Base-by-base conservation (phyloP, 495 filamentous ascomycete species). In the Talaromyces stipitatus region DNA sequence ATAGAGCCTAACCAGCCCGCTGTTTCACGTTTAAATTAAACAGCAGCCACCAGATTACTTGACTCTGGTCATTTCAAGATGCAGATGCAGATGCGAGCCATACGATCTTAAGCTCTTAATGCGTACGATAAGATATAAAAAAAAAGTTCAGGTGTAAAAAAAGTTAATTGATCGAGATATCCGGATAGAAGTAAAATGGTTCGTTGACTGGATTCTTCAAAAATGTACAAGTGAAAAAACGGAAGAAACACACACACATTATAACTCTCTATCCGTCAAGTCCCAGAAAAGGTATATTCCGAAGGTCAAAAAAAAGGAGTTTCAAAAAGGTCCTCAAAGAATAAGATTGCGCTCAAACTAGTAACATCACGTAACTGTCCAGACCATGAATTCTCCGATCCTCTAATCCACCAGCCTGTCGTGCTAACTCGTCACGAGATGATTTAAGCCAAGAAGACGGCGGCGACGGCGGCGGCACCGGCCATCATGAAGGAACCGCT, bases 391-490 rank as follows among this genome's bases (percentile, higher is more conserved):
- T 41, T 16, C 9, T 16, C 3, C 28, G 28, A 4, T 29, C 12
- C 2, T 9, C 38, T 20, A 9, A 20, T 48, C 45, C 36, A 41
- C n/a, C 36, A 41, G 16, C 36, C 9, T 14, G 36, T 6, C 9
- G 36, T 7, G 18, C 14, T 4, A 16, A 41, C 18, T 41, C 36
- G 36, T 41, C 1, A 41, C 36, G 36, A 41, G 36, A n/a, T n/a
- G n/a, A 64, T 76, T 71, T 81, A 81, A 65, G 74, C 77, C 64
- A 82, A 63, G 72, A 82, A 72, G 72, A 79, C 68, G 67, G 78
- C 78, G 43, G 75, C 76, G 56, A 68, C 67, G 60, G 76, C 78
- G 58, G 77, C 76, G 24, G 66, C 67, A 69, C 72, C 75, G 58
- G 77, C 75, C 66, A 78, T 70, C 64, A 65, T 66, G 64, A 81